phyloP scores from a whole-genome alignment of 176 grass and related monocot genomes.

The Avena insularis region DNA sequence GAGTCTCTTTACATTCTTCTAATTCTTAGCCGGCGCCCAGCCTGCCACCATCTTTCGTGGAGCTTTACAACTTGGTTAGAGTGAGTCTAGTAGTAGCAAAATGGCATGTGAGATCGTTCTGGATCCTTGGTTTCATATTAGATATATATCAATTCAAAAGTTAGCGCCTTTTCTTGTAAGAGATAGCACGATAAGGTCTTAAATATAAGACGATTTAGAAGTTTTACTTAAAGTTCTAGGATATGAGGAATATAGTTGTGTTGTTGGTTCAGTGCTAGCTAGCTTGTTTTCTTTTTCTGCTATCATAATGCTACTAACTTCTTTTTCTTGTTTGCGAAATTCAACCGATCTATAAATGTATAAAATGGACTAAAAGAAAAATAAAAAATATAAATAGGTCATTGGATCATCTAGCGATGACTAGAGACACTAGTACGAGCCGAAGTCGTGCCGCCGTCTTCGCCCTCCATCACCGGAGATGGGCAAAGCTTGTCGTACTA shows the following conservation, averaged over 20 bases:
- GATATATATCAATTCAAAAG: constrained; percentile 11
- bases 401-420: too few species aligned
- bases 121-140: neutral
- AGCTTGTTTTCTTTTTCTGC: neutral
- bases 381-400: too few species aligned
- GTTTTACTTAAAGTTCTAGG: neutral
- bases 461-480: too few species aligned
- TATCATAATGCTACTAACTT: too few species aligned
- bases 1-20: neutral
- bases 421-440: too few species aligned
- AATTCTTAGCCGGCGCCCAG: neutral
- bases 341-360: too few species aligned
- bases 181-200: neutral
- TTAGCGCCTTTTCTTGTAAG: neutral
- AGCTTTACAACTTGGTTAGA: constrained; percentile 35
- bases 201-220: too few species aligned
- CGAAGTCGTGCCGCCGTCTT: too few species aligned
- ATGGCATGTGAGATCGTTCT: neutral
- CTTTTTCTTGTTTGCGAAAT: too few species aligned
- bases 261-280: neutral
- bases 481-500: too few species aligned
- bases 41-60: neutral
- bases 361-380: too few species aligned
- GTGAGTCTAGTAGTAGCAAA: neutral
- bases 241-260: neutral